Conservation (phyloP, 352 stramenopile species). For the Elongisporangium anandrum region DNA sequence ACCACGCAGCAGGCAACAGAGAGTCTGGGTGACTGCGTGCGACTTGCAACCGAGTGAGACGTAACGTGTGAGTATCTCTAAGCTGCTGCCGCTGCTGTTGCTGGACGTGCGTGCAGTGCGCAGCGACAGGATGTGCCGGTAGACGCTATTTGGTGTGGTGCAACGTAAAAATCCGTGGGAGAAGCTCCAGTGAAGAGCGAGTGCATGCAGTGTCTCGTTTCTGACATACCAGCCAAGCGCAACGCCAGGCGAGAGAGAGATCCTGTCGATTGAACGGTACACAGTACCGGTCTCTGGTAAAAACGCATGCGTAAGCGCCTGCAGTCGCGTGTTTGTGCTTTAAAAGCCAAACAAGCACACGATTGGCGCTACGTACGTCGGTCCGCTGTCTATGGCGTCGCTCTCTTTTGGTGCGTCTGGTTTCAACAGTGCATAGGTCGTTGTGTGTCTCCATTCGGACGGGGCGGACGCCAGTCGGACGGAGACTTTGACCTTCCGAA, state of each 20-base stretch:
- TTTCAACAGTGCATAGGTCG: background rate
- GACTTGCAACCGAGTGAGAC: background rate
- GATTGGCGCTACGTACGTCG: background rate
- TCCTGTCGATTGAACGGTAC: background rate
- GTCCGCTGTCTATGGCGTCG: background rate
- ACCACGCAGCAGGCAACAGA: background rate
- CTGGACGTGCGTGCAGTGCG: background rate
- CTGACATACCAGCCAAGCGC: background rate
- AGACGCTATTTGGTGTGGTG: background rate
- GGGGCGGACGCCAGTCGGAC: too few relatives aligned
- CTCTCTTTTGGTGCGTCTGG: background rate
- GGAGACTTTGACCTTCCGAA: too few relatives aligned
- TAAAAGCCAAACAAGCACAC: too few relatives aligned
- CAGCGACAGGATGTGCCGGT: background rate
- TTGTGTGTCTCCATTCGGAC: too few relatives aligned
- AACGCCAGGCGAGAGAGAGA: background rate
- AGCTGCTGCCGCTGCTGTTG: background rate
- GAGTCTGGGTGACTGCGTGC: background rate
- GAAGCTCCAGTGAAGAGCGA: background rate
- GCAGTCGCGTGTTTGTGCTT: too few relatives aligned
- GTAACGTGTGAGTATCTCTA: background rate
- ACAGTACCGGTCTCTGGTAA: background rate
- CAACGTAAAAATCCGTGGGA: background rate
- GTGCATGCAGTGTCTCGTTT: background rate
- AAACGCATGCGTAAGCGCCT: too few relatives aligned